Conservation (phyloP, 2,329 filamentous ascomycete species). For the Ophiobolus disseminans region DNA sequence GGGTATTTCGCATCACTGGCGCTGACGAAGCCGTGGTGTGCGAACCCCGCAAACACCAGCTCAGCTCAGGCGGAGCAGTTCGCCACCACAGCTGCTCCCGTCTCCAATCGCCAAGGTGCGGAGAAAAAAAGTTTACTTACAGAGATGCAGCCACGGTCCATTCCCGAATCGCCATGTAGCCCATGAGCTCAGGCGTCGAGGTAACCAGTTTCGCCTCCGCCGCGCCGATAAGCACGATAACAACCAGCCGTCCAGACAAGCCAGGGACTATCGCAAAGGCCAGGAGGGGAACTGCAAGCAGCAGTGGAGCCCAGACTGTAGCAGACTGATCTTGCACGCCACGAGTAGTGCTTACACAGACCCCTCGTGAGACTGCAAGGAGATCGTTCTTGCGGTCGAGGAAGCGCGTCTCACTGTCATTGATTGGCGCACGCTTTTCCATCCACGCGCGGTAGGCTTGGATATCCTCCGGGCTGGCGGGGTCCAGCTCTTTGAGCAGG, state of each 20-base stretch:
- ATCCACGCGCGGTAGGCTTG: constrained; percentile 65
- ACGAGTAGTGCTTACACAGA: constrained; percentile 22
- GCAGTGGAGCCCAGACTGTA: constrained; percentile 46
- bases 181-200: constrained; percentile 42
- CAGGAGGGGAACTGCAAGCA: constrained; percentile 51
- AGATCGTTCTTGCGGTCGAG: constrained; percentile 64
- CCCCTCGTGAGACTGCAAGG: constrained; percentile 48
- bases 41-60: constrained; percentile 18
- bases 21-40: neutral
- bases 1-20: neutral
- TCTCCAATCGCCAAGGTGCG: constrained; percentile 4
- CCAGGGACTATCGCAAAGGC: constrained; percentile 53
- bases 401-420: constrained; percentile 66
- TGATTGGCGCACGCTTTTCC: constrained; percentile 61
- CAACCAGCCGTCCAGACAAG: constrained; percentile 49
- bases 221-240: constrained; percentile 48
- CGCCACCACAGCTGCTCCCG: neutral
- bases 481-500: constrained; percentile 58
- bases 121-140: constrained; percentile 45
- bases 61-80: constrained; percentile 5
- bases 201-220: constrained; percentile 45
- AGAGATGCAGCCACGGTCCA: constrained; percentile 49
- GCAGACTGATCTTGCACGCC: constrained; percentile 29
- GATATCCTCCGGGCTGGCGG: constrained; percentile 61
- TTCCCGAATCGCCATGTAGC: constrained; percentile 47